A percentile compares a stretch with the other conserved stretches of the same genome.
Evolutionary conservation across 2,329 filamentous ascomycete species (phyloP).

Genomic region (Botrytis cinerea): DNA sequence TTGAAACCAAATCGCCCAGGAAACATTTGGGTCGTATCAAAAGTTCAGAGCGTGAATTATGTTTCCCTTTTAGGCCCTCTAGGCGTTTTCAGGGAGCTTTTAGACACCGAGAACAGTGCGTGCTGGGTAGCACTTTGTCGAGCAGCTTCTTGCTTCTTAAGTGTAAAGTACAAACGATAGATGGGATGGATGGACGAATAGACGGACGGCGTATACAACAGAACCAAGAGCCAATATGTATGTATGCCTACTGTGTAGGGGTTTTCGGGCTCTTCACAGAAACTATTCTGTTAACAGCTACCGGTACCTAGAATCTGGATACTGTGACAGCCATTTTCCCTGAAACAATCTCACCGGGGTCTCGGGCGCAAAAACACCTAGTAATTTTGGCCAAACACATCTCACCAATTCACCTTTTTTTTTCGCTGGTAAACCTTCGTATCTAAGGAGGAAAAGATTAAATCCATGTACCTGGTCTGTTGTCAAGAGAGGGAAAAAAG

Average conservation of each 20-base stretch:
- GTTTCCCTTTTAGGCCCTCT: neutral
- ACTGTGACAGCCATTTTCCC: conserved; percentile 9
- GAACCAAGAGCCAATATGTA: neutral
- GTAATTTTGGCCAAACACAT: conserved; percentile 2
- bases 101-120: neutral
- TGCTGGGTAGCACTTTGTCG: neutral
- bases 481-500: conserved; percentile 5
- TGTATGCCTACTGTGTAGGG: neutral
- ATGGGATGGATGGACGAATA: neutral
- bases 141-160: neutral
- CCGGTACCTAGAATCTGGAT: neutral
- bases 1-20: neutral
- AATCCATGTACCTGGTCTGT: conserved; percentile 19
- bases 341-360: conserved; percentile 12
- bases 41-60: neutral
- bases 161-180: neutral
- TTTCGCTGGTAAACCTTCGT: neutral
- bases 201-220: neutral
- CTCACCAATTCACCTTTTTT: neutral
- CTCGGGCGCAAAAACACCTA: conserved; percentile 5
- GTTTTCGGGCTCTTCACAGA: conserved; percentile 15
- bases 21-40: neutral
- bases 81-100: neutral
- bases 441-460: conserved; percentile 2
- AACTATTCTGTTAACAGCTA: conserved; percentile 16